Base-by-base conservation (phyloP, 768 basidiomycete species). In the Candolleomyces eurysporus region DNA sequence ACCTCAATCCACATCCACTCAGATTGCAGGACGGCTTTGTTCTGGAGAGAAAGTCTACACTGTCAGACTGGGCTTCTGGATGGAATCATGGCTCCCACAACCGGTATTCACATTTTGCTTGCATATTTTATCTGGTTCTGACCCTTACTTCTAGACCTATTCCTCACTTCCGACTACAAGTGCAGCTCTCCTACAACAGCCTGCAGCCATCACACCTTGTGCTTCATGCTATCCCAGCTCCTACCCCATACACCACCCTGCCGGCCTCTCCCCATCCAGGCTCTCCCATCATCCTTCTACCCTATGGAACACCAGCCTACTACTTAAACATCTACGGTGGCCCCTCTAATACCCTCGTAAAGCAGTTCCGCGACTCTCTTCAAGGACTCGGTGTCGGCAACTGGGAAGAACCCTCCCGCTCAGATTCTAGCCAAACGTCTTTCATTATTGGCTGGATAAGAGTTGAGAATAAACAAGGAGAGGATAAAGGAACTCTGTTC, bases 401-500 rank as follows among this genome's bases (percentile, higher is more conserved):
- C 50, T 88, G 87, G 86, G 73, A 75, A 19, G 66, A 71, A 19
- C 50, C 63, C 32, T 42, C 59, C 30, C 39, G 52, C 26, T 26
- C 26, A 10, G 21, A 52, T 26, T 8, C 19, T 7, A 26, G 30
- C 30, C 22, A 31, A 11, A 39, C 53, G 21, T 40, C 59, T 17
- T 91, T 85, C 69, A 72, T 91, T 49, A 85, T 92, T 57, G 89
- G 83, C 4, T 92, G 88, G 87, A 79, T 92, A 42, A 82, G 80
- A 36, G 87, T 92, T 19, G 84, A 91, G 71, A 90, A 90, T 66
- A 86, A 82, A 63, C 90, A 89, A 64, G 90, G 89, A 36, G 91
- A 92, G 69, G 89, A 91, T 64, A 92, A 91, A 66, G 91, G 91
- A 0, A 75, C 90, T 32, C 77, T 82, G n/a, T 76, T 89, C 53